Evolutionary conservation across 2,329 filamentous ascomycete genomes (phyloP).

Genomic region (Fusarium sp.): DNA sequence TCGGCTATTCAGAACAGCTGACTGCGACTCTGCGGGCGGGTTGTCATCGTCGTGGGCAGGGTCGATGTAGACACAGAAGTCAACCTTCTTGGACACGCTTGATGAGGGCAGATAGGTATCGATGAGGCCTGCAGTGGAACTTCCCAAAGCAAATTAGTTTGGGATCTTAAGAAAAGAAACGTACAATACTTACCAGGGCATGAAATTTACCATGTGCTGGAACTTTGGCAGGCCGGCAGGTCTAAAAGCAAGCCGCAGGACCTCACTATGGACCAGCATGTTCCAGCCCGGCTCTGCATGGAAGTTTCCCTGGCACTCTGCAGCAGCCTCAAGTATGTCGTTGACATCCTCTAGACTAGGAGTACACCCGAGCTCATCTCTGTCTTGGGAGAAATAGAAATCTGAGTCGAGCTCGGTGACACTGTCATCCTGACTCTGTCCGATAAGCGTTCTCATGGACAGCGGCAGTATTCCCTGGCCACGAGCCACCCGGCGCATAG

Average conservation of each 20-base stretch:
- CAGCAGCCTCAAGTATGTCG: background rate
- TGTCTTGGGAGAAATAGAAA: background rate
- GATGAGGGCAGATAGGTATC: background rate
- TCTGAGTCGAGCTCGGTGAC: background rate
- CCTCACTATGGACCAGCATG: background rate
- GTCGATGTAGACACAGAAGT: background rate
- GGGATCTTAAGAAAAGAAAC: background rate
- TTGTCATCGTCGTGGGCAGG: background rate
- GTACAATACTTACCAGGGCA: background rate
- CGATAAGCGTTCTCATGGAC: background rate
- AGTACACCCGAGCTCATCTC: background rate
- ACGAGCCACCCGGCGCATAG: background rate
- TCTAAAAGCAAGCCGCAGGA: constrained; percentile 1
- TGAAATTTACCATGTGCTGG: background rate
- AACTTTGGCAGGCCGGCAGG: background rate
- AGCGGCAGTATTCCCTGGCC: background rate
- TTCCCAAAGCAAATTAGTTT: background rate
- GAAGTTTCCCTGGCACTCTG: constrained; percentile 1
- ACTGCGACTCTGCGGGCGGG: background rate
- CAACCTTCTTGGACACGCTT: background rate
- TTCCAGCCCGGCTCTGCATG: constrained; percentile 7
- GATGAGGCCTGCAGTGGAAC: background rate
- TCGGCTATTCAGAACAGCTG: background rate
- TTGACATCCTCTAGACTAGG: background rate
- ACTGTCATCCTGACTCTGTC: background rate